Evolutionary conservation across 257 asterid genomes (phyloP), one percentile per base, ranked within the genome.

Genomic region (Knoxia roxburghii): DNA sequence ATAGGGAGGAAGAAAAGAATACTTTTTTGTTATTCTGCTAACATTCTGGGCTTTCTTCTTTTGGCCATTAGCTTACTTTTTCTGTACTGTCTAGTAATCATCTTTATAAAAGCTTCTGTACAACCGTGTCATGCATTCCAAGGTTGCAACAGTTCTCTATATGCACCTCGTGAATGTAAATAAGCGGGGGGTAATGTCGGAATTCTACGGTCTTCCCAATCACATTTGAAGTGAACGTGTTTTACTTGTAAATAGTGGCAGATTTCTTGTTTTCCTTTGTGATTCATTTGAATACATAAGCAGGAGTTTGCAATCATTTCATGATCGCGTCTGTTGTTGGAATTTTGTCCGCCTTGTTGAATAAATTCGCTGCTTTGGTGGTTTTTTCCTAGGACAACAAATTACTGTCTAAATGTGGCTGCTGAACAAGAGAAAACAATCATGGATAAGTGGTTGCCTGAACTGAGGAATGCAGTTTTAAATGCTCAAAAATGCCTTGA

Each of bases 391-490:
- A 94, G 99, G 95, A 89, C 95, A 50, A 90, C 99, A 64, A 85
- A 80, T 76, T 90, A 85, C 80, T 94, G 96, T 60, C 82, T 94
- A 79, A 84, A 79, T 72, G 79, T 90, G 73, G 96, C 99, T 27
- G 81, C 87, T 58, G 98, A 94, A 76, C 99, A 90, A 80, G 96
- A 94, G 73, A 89, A 87, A 80, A 82, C 88, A 68, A 85, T 86
- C 52, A 74, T 79, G 3, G 96, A 90, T 78, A 83, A 90, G 70
- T 94, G 99, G 98, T 52, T 90, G 61, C 94, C 95, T 59, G 98
- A 90, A 73, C 80, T 94, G 62, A 85, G 81, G 60, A 84, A 71
- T 73, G 89, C 91, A 39, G 84, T 90, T 78, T 72, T 81, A 58
- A 86, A 81, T 80, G 95, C 99, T 76, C 91, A 88, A 72, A 89